Evolutionary conservation across 1,139 yeast genomes (phyloP), one percentile per base, ranked within the genome.

Genomic region (Pichia norvegensis): DNA sequence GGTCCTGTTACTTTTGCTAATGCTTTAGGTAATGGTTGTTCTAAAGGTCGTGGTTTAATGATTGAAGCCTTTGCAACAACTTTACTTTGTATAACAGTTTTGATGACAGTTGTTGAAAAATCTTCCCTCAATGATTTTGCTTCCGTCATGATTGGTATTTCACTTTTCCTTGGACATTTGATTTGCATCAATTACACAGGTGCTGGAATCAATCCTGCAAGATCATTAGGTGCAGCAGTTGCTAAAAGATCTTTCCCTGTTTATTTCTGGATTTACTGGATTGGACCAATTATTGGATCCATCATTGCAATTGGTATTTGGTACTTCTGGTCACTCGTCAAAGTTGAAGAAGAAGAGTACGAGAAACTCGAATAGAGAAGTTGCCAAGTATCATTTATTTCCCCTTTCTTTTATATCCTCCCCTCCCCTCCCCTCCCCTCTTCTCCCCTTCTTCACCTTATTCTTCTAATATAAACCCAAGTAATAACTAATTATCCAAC

Each of bases 211-310:
- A 86, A 86, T 74, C 95, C 95, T 46, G 95, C 95, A 42, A 80
- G 96, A 71, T 71, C 87, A 29, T 77, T 87, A 52, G 96, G 96
- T 61, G 95, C 95, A 46, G 55, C 55, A 10, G 54, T 51, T 44
- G 95, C 90, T 48, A 74, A 76, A 47, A 69, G 67, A 49, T 70
- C 76, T 33, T 87, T 87, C 81, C 95, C 95, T 38, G 66, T 63
- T 59, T 86, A 87, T 68, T 88, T 80, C 72, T 87, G 95, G 95
- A 85, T 87, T 55, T 87, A 87, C 73, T 85, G 95, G 94, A 76
- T 87, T 47, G 95, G 95, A 49, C 95, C 95, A 52, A 57, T 80
- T 47, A 60, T 84, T 51, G 95, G 95, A 54, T 68, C 92, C 7
- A 53, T 72, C 46, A 63, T 85, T 57, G 83, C 95, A 33, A 78